These are phyloP conservation scores for Jaminaea rosea DNA, from an alignment of 1,284 basidiomycete species.

Conservation along the genomic window DNA sequence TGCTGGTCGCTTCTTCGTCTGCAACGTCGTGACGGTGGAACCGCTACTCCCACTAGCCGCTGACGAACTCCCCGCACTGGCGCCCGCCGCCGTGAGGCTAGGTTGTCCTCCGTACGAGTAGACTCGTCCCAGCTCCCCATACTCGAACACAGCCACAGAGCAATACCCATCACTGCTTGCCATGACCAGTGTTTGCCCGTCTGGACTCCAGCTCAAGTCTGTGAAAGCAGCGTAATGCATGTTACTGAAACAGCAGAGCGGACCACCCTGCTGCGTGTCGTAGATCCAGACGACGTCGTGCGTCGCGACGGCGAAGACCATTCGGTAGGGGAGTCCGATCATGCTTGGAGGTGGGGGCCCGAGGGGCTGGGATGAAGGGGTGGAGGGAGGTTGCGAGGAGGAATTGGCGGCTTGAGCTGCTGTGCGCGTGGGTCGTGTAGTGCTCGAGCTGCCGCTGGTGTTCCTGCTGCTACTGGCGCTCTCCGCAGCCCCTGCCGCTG, in stretches of 20 bases:
- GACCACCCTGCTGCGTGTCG: slow-evolving; percentile 90
- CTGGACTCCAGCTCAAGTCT: slow-evolving; percentile 86
- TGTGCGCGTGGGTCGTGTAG: no score
- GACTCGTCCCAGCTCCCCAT: slow-evolving; percentile 75
- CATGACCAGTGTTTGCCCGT: slow-evolving; percentile 84
- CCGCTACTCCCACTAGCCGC: no score
- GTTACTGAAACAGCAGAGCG: slow-evolving; percentile 84
- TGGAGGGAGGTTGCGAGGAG: slow-evolving; percentile 9
- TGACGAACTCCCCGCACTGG: no score
- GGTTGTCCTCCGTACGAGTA: slow-evolving; percentile 32
- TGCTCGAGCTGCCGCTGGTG: neutral
- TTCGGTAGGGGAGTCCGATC: slow-evolving; percentile 82
- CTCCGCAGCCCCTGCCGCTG: neutral
- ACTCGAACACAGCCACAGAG: slow-evolving; percentile 67
- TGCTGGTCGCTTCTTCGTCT: no score
- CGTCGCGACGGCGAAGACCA: slow-evolving; percentile 91
- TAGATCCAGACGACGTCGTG: slow-evolving; percentile 93
- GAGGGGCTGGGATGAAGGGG: no score
- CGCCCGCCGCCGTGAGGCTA: no score
- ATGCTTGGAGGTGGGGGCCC: slow-evolving; percentile 52
- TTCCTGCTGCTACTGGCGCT: neutral
- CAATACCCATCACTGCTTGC: slow-evolving; percentile 95
- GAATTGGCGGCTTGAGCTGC: no score
- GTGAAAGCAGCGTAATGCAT: slow-evolving; percentile 97
- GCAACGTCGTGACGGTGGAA: no score